Percentiles rank a stretch among this genome's conserved stretches.
Conservation (phyloP, 2,329 filamentous ascomycete genomes). For the Rutstroemia sp. region DNA sequence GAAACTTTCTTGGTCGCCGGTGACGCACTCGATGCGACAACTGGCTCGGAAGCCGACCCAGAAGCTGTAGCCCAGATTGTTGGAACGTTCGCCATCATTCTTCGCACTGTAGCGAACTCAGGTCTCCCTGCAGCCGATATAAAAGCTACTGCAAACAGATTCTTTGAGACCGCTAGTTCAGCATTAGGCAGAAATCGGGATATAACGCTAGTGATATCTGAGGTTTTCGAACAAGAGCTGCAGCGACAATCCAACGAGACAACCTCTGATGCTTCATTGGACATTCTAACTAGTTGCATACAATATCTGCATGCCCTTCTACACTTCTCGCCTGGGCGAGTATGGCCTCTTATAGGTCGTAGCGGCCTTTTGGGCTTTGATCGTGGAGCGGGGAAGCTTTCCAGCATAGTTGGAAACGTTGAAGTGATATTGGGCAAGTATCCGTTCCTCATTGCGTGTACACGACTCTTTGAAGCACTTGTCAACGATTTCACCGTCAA, state of each 20-base stretch:
- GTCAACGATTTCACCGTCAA: slow-evolving; percentile 68
- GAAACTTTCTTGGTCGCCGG: slow-evolving; percentile 57
- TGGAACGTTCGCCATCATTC: slow-evolving; percentile 62
- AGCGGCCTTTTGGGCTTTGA: slow-evolving; percentile 74
- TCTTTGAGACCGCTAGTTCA: slow-evolving; percentile 53
- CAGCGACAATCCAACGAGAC: slow-evolving; percentile 36
- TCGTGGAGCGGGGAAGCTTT: slow-evolving; percentile 65
- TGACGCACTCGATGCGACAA: slow-evolving; percentile 37
- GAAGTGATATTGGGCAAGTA: slow-evolving; percentile 74
- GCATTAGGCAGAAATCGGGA: slow-evolving; percentile 53
- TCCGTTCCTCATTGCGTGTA: slow-evolving; percentile 66
- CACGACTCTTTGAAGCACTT: slow-evolving; percentile 66
- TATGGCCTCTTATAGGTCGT: slow-evolving; percentile 84
- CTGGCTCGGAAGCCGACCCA: slow-evolving; percentile 40
- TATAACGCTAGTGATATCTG: slow-evolving; percentile 72
- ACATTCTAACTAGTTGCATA: slow-evolving; percentile 62
- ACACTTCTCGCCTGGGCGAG: slow-evolving; percentile 65
- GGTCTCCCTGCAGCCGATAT: slow-evolving; percentile 30
- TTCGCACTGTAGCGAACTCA: slow-evolving; percentile 37
- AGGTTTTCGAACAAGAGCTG: slow-evolving; percentile 70
- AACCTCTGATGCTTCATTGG: slow-evolving; percentile 41
- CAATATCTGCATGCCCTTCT: slow-evolving; percentile 73
- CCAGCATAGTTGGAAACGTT: slow-evolving; percentile 70
- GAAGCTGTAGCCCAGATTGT: slow-evolving; percentile 68
- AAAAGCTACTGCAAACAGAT: slow-evolving; percentile 31